Base-by-base conservation (phyloP, 1,284 basidiomycete genomes). In the Microbotryum lychnidis-dioicae region DNA sequence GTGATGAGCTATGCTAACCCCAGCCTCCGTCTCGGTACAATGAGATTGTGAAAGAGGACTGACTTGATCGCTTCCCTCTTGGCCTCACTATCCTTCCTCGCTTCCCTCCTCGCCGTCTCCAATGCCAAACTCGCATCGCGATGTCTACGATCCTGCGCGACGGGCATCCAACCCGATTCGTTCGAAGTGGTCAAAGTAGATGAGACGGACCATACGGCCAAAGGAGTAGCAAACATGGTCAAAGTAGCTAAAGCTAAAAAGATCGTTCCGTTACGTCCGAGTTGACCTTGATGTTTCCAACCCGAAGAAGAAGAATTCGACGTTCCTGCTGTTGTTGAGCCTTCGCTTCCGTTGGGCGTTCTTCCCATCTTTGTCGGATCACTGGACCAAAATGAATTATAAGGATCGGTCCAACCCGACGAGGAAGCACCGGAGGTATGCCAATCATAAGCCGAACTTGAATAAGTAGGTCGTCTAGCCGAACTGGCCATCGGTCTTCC, bases 1-100 rank as follows among this genome's bases (percentile, higher is more conserved):
- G 7, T 7, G 37, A 46, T 23, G 37, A 2, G 20, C 31, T 8
- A 23, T 23, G 23, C 23, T 23, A 23, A 23, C 23, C 23, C 23
- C 31, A 6, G 27, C 27, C 27, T 10, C 31, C 31, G 31, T 31
- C 27, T 10, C 31, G 9, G 31, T 31, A 31, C 31, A 10, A 9
- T 16, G 14, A 45, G 21, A 7, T n/a, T 14, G 23, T 7, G 1
- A 3, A 46, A 8, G n/a, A 8, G 31, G 14, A 57, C 58, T 45
- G 29, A 64, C 63, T 27, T 50, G 31, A 67, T 58, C 6, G 66
- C 66, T 10, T 67, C 66, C 10, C 58, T 50, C 42, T 65, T 67
- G n/a, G 61, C 57, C 14, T 56, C 52, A 1, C 65, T 63, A 25
- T 33, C 45, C 14, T 44, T 29, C 29, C 48, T 62, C 33, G 66